A percentile compares a stretch with the other conserved stretches of the same genome.
Evolutionary conservation across 225 moss, liverwort and hornwort genomes (phyloP).

Genomic region (Neckera pumila): DNA sequence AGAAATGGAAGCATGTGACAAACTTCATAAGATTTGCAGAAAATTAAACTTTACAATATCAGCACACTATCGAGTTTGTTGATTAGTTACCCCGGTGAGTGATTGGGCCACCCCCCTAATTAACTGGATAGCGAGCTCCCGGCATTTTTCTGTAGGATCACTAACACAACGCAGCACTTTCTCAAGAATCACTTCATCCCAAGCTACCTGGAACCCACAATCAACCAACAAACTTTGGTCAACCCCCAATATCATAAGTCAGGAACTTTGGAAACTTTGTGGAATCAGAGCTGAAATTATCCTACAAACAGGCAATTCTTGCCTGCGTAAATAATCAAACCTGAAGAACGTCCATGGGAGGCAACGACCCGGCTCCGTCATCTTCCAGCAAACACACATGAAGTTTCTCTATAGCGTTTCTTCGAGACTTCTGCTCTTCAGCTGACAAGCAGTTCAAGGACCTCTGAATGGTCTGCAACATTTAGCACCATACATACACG

Average conservation of each 20-base stretch:
- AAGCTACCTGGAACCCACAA: slow-evolving; percentile 40
- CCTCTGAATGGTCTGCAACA: slow-evolving; percentile 59
- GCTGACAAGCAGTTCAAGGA: slow-evolving; percentile 74
- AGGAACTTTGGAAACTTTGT: neutral
- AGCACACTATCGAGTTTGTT: neutral
- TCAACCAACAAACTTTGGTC: neutral
- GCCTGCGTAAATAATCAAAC: neutral
- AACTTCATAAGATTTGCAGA: neutral
- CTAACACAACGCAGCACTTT: slow-evolving; percentile 39
- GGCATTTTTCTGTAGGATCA: slow-evolving; percentile 80
- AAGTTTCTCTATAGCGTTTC: slow-evolving; percentile 49
- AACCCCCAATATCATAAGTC: neutral
- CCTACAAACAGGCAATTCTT: neutral
- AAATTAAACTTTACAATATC: neutral
- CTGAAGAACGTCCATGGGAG: slow-evolving; percentile 53
- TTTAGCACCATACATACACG: neutral
- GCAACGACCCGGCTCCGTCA: slow-evolving; percentile 51
- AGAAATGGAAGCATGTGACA: neutral
- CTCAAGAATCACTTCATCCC: slow-evolving; percentile 60
- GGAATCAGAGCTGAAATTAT: neutral
- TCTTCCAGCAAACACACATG: slow-evolving; percentile 50
- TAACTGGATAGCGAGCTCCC: slow-evolving; percentile 62
- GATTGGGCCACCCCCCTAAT: slow-evolving; percentile 49
- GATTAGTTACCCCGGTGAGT: slow-evolving; percentile 26
- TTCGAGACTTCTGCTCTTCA: slow-evolving; percentile 51